Evolutionary conservation across 371 early-diverging fungal genomes (phyloP), one percentile per base, ranked within the genome.

Genomic region (Phascolomyces articulosus): DNA sequence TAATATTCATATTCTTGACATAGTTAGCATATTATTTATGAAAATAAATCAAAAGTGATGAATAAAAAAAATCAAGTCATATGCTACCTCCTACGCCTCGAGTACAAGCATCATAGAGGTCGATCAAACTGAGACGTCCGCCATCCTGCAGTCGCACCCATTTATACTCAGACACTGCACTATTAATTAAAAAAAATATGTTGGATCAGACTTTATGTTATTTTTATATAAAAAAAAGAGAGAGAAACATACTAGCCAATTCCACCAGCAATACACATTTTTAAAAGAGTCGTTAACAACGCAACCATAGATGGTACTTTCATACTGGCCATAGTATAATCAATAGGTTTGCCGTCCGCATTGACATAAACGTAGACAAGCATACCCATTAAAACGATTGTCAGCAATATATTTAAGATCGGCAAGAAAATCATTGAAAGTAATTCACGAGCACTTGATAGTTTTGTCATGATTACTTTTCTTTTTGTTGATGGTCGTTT

Each of bases 151-250:
- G 54, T 9, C 53, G 51, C 13, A 69, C 63, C 75, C 75, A 75
- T 48, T 75, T 75, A 28, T 69, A 69, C 20, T 75, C 75, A 10
- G 75, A 62, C 18, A 75, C 21, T 28, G 70, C 72, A 26, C 75
- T 75, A 31, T 57, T 18, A 40, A 56, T 34, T 11, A 34, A 41
- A 11, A 16, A 26, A 21, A n/a, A n/a, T n/a, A 2, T 51, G 24
- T 51, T n/a, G 23, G 51, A 51, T 51, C 51, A 51, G n/a, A 24
- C 24, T 44, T 44, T 40, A 21, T 26, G 48, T 10, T 16, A 21
- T 20, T 23, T 20, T 21, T 59, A 6, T 21, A 51, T 0, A 47
- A 47, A 4, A 20, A 7, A 47, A 47, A 47, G 6, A 47, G 8
- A 11, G 20, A 11, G 20, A 47, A 38, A 60, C 68, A 57, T 61